These are phyloP conservation scores for Metschnikowia similis DNA, from an alignment of 805 yeast genomes.

Conservation along the genomic window DNA sequence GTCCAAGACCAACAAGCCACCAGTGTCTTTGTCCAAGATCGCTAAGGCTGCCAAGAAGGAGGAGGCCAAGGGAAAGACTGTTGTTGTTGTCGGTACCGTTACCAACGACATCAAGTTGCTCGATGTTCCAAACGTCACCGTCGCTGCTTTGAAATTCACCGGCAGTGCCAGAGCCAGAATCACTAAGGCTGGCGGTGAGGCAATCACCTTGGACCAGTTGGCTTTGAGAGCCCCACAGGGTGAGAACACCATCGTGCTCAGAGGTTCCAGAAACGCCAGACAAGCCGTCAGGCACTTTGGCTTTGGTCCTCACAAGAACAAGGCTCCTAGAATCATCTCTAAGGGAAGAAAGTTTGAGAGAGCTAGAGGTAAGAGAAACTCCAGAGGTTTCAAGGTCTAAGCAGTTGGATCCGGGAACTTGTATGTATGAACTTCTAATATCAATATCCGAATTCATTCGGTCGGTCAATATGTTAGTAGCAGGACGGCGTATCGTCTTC, in stretches of 20 bases:
- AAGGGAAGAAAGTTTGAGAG: slow-evolving; percentile 99
- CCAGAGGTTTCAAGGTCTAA: slow-evolving; percentile 99
- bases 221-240: slow-evolving; percentile 99
- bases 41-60: slow-evolving; percentile 78
- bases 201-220: slow-evolving; percentile 97
- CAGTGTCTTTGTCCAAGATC: slow-evolving; percentile 93
- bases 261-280: slow-evolving; percentile 99
- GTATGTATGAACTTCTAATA: slow-evolving; percentile 4
- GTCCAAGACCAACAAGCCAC: slow-evolving; percentile 99
- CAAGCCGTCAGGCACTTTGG: slow-evolving; percentile 99
- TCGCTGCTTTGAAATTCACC: slow-evolving; percentile 99
- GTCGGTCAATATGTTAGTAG: background rate
- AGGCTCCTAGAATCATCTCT: slow-evolving; percentile 97
- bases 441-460: background rate
- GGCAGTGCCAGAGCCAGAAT: slow-evolving; percentile 98
- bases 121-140: slow-evolving; percentile 93
- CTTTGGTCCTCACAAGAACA: slow-evolving; percentile 99
- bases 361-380: slow-evolving; percentile 99
- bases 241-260: slow-evolving; percentile 93
- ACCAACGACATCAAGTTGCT: slow-evolving; percentile 95
- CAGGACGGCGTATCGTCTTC: no score
- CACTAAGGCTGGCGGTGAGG: slow-evolving; percentile 98
- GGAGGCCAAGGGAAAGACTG: slow-evolving; percentile 76
- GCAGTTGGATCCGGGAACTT: slow-evolving; percentile 7
- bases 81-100: slow-evolving; percentile 99